These are phyloP conservation scores for Pachyrhizus erosus DNA, from an alignment of 306 rosid genomes.

Conservation along the genomic window DNA sequence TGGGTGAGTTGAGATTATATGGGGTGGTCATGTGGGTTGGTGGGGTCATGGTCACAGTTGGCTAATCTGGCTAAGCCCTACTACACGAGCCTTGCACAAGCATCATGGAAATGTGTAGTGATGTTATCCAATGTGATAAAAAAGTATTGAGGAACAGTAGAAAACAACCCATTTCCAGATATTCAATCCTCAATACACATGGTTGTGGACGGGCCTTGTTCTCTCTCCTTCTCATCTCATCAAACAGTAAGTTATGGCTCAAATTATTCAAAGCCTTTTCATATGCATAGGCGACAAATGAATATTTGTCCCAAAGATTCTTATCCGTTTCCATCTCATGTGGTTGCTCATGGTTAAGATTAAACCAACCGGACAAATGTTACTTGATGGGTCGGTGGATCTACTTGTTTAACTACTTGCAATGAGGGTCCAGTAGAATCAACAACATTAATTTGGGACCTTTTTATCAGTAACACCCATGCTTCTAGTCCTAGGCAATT, in stretches of 20 bases:
- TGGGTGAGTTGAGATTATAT: conserved; percentile 19
- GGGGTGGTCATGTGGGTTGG: conserved; percentile 80
- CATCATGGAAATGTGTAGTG: conserved; percentile 60
- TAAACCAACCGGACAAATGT: conserved; percentile 8
- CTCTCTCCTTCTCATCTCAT: conserved; percentile 45
- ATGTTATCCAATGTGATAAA: conserved; percentile 59
- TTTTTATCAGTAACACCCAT: neutral
- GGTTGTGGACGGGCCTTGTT: conserved; percentile 37
- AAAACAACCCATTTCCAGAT: conserved; percentile 64
- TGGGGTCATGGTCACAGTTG: conserved; percentile 72
- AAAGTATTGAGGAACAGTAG: conserved; percentile 60
- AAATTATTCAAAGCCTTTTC: conserved; percentile 18
- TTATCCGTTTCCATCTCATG: conserved; percentile 40
- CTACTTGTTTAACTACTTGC: conserved; percentile 46
- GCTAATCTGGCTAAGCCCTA: conserved; percentile 65
- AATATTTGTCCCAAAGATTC: conserved; percentile 39
- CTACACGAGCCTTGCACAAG: conserved; percentile 52
- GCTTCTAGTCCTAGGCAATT: neutral
- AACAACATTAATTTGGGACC: neutral
- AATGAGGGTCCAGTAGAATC: conserved; percentile 4
- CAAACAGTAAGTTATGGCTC: conserved; percentile 40
- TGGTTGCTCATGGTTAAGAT: conserved; percentile 41
- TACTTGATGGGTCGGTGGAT: conserved; percentile 38
- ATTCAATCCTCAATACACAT: conserved; percentile 38
- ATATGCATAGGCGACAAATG: conserved; percentile 36